Evolutionary conservation across 176 grass and related monocot species (phyloP).

Genomic region (Saccharum spontaneum): DNA sequence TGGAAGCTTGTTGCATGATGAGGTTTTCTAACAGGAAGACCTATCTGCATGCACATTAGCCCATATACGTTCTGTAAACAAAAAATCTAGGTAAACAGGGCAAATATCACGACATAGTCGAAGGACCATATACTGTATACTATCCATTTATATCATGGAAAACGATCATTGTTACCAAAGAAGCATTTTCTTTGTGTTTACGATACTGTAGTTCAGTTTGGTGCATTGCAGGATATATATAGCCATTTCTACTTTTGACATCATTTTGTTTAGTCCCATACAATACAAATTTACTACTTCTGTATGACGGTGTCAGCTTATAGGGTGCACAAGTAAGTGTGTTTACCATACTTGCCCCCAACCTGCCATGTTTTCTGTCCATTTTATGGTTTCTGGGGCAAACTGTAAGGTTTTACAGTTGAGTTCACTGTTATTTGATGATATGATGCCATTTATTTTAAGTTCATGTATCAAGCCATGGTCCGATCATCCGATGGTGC

Average conservation of each 20-base stretch:
- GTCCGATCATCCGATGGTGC: background rate
- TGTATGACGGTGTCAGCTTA: background rate
- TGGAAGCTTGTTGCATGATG: background rate
- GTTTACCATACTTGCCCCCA: background rate
- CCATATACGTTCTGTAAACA: background rate
- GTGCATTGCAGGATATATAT: background rate
- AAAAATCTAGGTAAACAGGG: background rate
- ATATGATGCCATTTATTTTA: background rate
- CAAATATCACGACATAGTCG: background rate
- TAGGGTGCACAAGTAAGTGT: background rate
- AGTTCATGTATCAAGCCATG: background rate
- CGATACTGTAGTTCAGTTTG: constrained; percentile 4
- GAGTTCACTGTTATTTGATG: background rate
- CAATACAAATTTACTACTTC: background rate
- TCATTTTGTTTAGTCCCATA: background rate
- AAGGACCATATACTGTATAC: background rate
- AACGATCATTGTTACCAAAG: background rate
- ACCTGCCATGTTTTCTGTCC: background rate
- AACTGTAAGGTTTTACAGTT: background rate
- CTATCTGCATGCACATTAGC: background rate
- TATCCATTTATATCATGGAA: background rate
- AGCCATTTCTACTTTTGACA: background rate
- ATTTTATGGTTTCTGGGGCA: constrained; percentile 1
- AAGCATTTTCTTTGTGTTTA: background rate
- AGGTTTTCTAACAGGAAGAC: background rate